Conservation (phyloP, 2,329 filamentous ascomycete species). For the Trichoderma atrobrunneum region DNA sequence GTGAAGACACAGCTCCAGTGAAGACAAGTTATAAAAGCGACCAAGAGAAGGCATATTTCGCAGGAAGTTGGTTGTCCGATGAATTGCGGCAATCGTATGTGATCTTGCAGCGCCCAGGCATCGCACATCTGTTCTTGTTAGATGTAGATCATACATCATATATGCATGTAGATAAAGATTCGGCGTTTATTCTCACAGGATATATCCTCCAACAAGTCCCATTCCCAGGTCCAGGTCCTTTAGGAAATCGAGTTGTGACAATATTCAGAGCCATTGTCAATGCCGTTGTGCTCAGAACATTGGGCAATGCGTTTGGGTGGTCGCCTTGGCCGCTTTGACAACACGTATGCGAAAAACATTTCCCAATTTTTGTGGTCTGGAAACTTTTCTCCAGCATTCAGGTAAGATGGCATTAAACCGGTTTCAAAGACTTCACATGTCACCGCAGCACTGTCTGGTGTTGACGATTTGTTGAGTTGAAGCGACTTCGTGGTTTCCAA, state of each 20-base stretch:
- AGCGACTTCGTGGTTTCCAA: no score
- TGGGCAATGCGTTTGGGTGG: no score
- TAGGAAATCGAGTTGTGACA: no score
- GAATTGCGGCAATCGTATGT: not conserved
- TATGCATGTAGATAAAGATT: not conserved
- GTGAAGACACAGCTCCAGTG: conserved; percentile 6
- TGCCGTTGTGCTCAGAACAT: not conserved
- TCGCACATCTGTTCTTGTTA: not conserved
- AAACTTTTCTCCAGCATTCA: not conserved
- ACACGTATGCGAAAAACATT: no score
- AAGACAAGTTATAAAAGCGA: not conserved
- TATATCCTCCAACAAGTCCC: no score
- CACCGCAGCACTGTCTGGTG: no score
- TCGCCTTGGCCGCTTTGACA: no score
- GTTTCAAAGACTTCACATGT: no score
- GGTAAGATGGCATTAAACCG: no score
- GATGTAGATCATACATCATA: not conserved
- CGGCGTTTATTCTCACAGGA: not conserved
- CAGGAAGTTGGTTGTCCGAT: not conserved
- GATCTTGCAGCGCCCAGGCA: not conserved
- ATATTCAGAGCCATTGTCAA: not conserved
- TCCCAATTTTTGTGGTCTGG: no score
- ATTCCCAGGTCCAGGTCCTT: no score
- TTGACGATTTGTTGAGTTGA: no score
- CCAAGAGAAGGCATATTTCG: not conserved